Base-by-base conservation (phyloP, 148 eudicot genomes). In the Camellia sinensis region DNA sequence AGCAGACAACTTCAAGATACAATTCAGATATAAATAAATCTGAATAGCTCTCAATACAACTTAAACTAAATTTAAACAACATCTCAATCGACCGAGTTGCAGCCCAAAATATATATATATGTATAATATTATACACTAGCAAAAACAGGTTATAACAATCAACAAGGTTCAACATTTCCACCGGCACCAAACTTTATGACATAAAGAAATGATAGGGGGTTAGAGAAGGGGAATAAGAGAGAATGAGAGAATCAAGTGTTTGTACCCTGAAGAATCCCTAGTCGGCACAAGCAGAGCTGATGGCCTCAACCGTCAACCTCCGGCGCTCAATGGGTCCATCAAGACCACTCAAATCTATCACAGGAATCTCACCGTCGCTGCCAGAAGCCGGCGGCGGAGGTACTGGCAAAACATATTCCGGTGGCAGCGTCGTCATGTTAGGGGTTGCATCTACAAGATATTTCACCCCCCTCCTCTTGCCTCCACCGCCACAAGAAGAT, bases 211-310 rank as follows among this genome's bases (percentile, higher is more conserved):
- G 15, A 29, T 22, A 73, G 40, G 41, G 57, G 41, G 12, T 22
- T 11, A 52, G 29, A 22, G 29, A 22, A 15, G 15, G 12, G 12
- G 2, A 63, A 5, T n/a, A 0, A 48, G 12, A 1, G 37, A 29
- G 37, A 29, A 29, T 1, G 37, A 29, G 37, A 29, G 37, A 29
- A 29, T 29, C 0, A 29, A 29, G 37, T 29, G 37, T 5, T 65
- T 9, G 71, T 29, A 78, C 81, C 84, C 67, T 71, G 53, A 82
- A 82, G 60, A 82, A 78, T 63, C 84, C 84, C 84, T 81, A 82
- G 1, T 64, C 48, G 3, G 63, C 63, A 63, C 84, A 82, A 40
- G 84, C 84, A 41, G 84, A 78, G 61, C 59, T 67, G 44, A 82
- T 78, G 57, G 77, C 81, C 29, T 73, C 15, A 44, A 78, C 66